Base-by-base conservation (phyloP, 306 rosid species). In the Neltuma alba region DNA sequence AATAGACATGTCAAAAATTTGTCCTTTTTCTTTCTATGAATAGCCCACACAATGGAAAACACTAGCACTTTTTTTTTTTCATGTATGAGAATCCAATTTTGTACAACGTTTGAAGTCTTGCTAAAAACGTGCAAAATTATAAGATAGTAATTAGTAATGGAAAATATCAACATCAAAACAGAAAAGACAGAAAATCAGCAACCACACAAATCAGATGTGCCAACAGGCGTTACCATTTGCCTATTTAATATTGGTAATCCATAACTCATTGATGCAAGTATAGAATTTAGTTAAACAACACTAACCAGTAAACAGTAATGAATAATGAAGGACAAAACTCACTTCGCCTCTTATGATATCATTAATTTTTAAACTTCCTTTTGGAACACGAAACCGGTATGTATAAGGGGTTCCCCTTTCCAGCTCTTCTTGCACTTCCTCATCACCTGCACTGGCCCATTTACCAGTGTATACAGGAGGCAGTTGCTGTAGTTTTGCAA, bases 291-390 rank as follows among this genome's bases (percentile, higher is more conserved):
- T 21, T 5, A 50, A 70, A 45, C n/a, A 10, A 10, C 28, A 23
- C 31, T 4, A 7, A 38, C 12, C 14, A 67, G 15, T 34, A 68
- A 60, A 58, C 41, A 80, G 31, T 52, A 58, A 58, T 12, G 50
- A 42, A 50, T 44, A 74, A 20, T 13, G 38, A 14, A 9, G 79
- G 37, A 75, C 65, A 77, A 37, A 77, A 87, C 89, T 84, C 81
- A 96, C 99, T 89, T 89, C 87, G 82, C 99, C 99, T 72, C 97
- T 89, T 36, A 91, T 93, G 75, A 91, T 87, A 87, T 93, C 99
- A 66, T 83, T 90, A 74, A 93, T 96, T 84, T 96, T 91, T 81
- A 93, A 80, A 85, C 87, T 86, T 80, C 98, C 98, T 79, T 90
- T 79, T 44, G 95, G 97, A 73, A 93, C 98, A 72, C 87, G 90